phyloP scores from a whole-genome alignment of 2,329 filamentous ascomycete genomes.

The Monilinia polystroma region DNA sequence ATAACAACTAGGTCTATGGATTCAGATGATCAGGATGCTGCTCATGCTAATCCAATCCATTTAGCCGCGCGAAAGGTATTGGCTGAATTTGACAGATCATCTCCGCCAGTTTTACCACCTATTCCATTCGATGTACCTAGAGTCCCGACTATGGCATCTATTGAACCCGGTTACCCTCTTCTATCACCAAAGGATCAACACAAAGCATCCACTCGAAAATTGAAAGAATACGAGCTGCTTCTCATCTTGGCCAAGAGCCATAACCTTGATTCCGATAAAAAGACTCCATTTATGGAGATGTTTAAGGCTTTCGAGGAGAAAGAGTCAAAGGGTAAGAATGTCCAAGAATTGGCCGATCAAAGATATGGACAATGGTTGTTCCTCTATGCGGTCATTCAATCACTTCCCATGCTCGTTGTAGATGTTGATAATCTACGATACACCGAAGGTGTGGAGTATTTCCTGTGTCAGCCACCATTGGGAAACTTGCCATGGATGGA shows the following conservation, averaged over 20 bases:
- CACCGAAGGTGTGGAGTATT: conserved; percentile 75
- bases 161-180: conserved; percentile 62
- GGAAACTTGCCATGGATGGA: conserved; percentile 72
- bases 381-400: conserved; percentile 74
- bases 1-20: conserved; percentile 74
- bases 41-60: conserved; percentile 35
- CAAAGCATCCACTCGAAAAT: conserved; percentile 66
- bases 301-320: conserved; percentile 72
- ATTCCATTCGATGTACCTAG: conserved; percentile 87
- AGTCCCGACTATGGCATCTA: conserved; percentile 66
- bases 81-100: conserved; percentile 84
- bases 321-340: conserved; percentile 61
- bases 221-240: conserved; percentile 77
- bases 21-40: conserved; percentile 55
- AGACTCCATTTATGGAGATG: conserved; percentile 63
- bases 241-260: conserved; percentile 77
- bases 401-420: conserved; percentile 72
- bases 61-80: conserved; percentile 76
- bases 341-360: conserved; percentile 67
- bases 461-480: conserved; percentile 73
- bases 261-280: conserved; percentile 68
- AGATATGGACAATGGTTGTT: conserved; percentile 80
- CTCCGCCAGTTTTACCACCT: conserved; percentile 84
- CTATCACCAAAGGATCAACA: conserved; percentile 70
- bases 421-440: conserved; percentile 70